These are phyloP conservation scores for Beauveria asiatica DNA, from an alignment of 2,329 filamentous ascomycete genomes.

Conservation along the genomic window DNA sequence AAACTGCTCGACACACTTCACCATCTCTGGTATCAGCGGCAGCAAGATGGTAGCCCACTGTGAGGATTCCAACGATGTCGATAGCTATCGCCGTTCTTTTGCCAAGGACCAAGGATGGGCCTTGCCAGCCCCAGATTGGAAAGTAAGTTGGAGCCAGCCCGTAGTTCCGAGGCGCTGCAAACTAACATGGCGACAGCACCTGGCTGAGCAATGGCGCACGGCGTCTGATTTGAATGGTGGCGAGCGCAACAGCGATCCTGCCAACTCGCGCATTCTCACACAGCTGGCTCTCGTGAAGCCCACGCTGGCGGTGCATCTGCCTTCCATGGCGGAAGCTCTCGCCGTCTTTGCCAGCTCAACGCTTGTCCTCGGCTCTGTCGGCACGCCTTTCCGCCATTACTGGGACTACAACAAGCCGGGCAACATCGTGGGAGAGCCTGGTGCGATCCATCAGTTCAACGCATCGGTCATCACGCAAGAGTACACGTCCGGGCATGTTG, in stretches of 20 bases:
- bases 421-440: conserved; percentile 32
- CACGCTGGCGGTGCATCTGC: conserved; percentile 41
- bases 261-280: conserved; percentile 47
- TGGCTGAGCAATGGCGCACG: conserved; percentile 45
- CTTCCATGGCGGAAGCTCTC: conserved; percentile 65
- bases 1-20: conserved; percentile 56
- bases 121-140: conserved; percentile 40
- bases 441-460: conserved; percentile 49
- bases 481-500: conserved; percentile 59
- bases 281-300: conserved; percentile 39
- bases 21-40: conserved; percentile 47
- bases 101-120: conserved; percentile 22
- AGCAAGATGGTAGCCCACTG: conserved; percentile 54
- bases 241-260: conserved; percentile 44
- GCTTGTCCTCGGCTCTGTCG: conserved; percentile 49
- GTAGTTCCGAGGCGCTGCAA: background rate
- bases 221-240: conserved; percentile 51
- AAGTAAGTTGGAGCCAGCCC: conserved; percentile 17
- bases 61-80: conserved; percentile 41
- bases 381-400: conserved; percentile 51
- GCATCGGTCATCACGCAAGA: conserved; percentile 55
- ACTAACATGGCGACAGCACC: conserved; percentile 22
- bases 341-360: conserved; percentile 63
- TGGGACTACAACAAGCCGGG: conserved; percentile 36
- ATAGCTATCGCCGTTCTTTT: conserved; percentile 45